A percentile compares a stretch with the other conserved stretches of the same genome.
phyloP scores from a whole-genome alignment of 2,329 filamentous ascomycete genomes.

The Harringtonia lauricola region DNA sequence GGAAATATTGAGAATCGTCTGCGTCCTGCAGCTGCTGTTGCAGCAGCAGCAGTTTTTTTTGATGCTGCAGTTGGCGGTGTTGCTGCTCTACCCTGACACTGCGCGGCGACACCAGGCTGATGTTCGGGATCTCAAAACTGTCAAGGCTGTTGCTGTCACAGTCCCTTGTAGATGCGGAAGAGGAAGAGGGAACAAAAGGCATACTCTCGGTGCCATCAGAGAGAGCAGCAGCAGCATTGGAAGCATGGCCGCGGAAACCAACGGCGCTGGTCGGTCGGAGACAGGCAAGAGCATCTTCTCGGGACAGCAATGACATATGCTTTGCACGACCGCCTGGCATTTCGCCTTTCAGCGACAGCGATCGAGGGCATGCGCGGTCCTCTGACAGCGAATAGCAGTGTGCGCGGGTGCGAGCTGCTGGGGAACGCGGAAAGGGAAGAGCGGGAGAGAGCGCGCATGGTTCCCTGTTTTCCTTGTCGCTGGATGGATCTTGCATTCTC shows the following conservation, averaged over 20 bases:
- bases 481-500: background rate
- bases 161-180: background rate
- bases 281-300: background rate
- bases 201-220: background rate
- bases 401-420: background rate
- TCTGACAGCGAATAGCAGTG: background rate
- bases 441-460: too few relatives aligned
- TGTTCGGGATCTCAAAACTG: conserved; percentile 12
- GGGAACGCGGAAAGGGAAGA: too few relatives aligned
- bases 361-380: background rate
- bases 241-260: background rate
- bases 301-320: background rate
- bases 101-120: conserved; percentile 4
- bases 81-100: background rate
- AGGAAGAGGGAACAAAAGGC: background rate
- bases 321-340: background rate
- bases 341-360: background rate
- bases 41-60: background rate
- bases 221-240: conserved; percentile 10
- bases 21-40: background rate
- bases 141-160: conserved; percentile 10
- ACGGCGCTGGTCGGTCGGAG: background rate
- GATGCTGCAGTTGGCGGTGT: background rate
- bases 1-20: background rate
- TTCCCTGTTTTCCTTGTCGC: too few relatives aligned